Evolutionary conservation across 345 rosid genomes (phyloP).

Genomic region (Erodium maritimum): DNA sequence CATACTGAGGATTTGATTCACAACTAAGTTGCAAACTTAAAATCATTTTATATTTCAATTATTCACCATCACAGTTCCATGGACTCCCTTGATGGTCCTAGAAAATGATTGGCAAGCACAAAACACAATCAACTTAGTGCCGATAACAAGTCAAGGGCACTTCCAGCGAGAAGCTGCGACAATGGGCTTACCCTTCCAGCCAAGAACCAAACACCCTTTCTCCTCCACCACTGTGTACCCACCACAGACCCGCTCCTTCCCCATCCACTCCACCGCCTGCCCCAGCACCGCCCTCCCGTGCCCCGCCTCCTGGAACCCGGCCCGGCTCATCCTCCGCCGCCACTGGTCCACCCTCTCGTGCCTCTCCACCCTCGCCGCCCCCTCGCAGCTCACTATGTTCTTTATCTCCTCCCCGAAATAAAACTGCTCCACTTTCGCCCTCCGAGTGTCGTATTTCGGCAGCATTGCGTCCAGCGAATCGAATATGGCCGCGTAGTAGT

Average conservation of each 20-base stretch:
- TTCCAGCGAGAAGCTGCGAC: constrained; percentile 50
- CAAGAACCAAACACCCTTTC: constrained; percentile 44
- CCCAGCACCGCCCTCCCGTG: constrained; percentile 22
- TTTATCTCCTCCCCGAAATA: constrained; percentile 44
- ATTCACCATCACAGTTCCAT: no score
- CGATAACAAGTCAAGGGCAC: no score
- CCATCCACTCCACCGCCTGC: constrained; percentile 38
- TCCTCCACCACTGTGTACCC: constrained; percentile 37
- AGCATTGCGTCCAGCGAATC: no score
- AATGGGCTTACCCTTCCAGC: constrained; percentile 48
- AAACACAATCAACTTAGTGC: not conserved
- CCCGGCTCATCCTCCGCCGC: constrained; percentile 49
- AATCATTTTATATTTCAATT: no score
- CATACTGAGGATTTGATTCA: no score
- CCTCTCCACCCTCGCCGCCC: constrained; percentile 36
- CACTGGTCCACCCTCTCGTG: constrained; percentile 48
- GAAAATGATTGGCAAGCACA: no score
- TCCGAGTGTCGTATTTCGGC: constrained; percentile 42
- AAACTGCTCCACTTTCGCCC: constrained; percentile 51
- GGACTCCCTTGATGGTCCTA: no score
- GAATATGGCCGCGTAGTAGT: constrained; percentile 48
- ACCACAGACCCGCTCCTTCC: constrained; percentile 19
- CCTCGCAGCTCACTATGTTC: constrained; percentile 55
- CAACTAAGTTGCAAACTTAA: no score
- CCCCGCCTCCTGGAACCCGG: constrained; percentile 30